These are phyloP conservation scores for Fusarium nurragi DNA, from an alignment of 2,329 filamentous ascomycete genomes.

Conservation along the genomic window DNA sequence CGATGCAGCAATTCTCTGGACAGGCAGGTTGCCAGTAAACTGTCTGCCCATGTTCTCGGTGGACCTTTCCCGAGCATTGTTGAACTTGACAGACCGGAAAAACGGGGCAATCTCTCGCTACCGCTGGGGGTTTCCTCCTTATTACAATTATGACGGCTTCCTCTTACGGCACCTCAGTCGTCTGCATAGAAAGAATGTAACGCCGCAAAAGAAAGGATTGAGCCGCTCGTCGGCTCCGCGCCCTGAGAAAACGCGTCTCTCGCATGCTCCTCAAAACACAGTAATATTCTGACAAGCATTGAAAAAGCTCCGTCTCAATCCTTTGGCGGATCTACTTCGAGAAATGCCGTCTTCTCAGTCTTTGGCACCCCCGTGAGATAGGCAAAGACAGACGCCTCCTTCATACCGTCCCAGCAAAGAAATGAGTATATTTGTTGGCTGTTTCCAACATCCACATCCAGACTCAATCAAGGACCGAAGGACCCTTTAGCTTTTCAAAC, in stretches of 20 bases:
- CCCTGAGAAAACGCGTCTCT: neutral
- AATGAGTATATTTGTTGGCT: neutral
- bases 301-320: neutral
- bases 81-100: conserved; percentile 18
- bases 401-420: neutral
- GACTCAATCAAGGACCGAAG: neutral
- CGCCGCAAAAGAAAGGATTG: neutral
- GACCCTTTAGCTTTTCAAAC: neutral
- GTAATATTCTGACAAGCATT: too few species aligned
- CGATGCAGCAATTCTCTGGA: neutral
- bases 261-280: neutral
- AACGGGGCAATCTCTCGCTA: conserved; percentile 25
- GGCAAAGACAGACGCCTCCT: neutral
- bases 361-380: conserved; percentile 1
- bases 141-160: conserved; percentile 14
- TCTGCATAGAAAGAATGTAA: neutral
- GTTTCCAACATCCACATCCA: neutral
- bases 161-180: conserved; percentile 1
- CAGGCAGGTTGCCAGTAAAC: conserved; percentile 2
- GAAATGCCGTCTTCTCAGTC: conserved; percentile 3
- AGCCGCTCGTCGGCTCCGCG: neutral
- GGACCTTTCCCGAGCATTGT: conserved; percentile 19
- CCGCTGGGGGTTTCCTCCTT: conserved; percentile 25
- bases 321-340: conserved; percentile 1
- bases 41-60: conserved; percentile 1